Evolutionary conservation across 805 yeast genomes (phyloP).

Genomic region (Hermanozyma aechmeae): DNA sequence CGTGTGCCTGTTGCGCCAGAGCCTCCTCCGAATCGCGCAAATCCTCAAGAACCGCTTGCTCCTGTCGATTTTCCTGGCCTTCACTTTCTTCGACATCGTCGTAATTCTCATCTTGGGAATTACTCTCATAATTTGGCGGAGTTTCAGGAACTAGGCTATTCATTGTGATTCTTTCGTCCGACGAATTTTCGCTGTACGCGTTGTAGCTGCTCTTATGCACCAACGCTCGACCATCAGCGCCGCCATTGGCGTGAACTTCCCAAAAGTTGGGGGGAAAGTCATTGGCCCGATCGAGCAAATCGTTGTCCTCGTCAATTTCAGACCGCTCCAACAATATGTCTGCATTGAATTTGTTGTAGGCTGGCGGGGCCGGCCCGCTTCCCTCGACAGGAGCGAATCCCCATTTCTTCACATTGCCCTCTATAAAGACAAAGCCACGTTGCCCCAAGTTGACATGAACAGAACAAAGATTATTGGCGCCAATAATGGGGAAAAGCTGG

Average conservation of each 20-base stretch:
- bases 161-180: conserved; percentile 34
- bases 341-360: conserved; percentile 70
- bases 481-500: conserved; percentile 78
- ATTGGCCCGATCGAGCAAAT: conserved; percentile 29
- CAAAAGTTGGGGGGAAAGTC: conserved; percentile 54
- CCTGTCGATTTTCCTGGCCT: not conserved
- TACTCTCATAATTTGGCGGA: conserved; percentile 33
- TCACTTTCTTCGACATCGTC: not conserved
- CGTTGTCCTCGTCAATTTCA: conserved; percentile 43
- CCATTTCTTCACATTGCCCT: conserved; percentile 92
- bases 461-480: conserved; percentile 72
- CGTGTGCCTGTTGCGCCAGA: too few species aligned
- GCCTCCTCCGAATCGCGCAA: too few species aligned
- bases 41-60: too few species aligned
- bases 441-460: conserved; percentile 89
- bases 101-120: conserved; percentile 2
- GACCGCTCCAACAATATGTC: conserved; percentile 70
- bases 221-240: too few species aligned
- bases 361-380: conserved; percentile 85
- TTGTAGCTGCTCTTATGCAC: conserved; percentile 26
- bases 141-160: conserved; percentile 23
- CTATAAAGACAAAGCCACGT: conserved; percentile 81
- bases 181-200: conserved; percentile 31
- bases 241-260: too few species aligned
- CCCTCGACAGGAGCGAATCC: conserved; percentile 91